phyloP scores from a whole-genome alignment of 2,329 filamentous ascomycete genomes.

The Leptographium lundbergii region DNA sequence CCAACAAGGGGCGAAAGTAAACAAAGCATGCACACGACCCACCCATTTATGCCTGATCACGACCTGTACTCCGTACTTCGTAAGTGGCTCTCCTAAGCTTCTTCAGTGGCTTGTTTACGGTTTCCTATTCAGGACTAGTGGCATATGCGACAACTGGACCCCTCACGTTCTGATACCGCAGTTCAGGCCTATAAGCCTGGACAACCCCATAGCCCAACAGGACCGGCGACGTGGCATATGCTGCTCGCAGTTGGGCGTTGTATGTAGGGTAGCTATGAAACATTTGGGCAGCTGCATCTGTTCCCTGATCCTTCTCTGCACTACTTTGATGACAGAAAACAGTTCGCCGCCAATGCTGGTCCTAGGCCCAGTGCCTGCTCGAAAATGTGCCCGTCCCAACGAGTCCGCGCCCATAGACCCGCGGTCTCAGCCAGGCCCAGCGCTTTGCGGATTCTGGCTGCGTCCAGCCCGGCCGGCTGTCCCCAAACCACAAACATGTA shows the following conservation, averaged over 20 bases:
- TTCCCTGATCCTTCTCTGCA: background rate
- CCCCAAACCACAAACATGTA: conserved; percentile 11
- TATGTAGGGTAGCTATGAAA: background rate
- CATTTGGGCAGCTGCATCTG: background rate
- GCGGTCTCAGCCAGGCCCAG: conserved; percentile 23
- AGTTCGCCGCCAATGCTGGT: conserved; percentile 14
- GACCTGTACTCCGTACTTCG: background rate
- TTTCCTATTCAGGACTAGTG: conserved; percentile 7
- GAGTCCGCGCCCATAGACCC: conserved; percentile 22
- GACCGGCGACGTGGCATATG: no score
- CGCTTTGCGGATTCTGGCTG: conserved; percentile 15
- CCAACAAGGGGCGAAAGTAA: background rate
- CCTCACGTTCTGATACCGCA: no score
- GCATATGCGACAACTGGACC: background rate
- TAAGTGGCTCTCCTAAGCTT: no score
- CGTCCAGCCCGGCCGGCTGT: conserved; percentile 9
- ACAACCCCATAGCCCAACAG: no score
- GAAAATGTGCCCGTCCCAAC: conserved; percentile 29
- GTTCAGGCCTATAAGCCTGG: no score
- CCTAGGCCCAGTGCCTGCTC: conserved; percentile 16
- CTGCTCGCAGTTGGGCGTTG: background rate
- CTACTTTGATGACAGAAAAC: conserved; percentile 8
- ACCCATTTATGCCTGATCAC: background rate
- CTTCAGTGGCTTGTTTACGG: conserved; percentile 8
- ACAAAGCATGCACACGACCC: background rate